Evolutionary conservation across 2,329 filamentous ascomycete genomes (phyloP).

Genomic region (Curvularia eragrostidis): DNA sequence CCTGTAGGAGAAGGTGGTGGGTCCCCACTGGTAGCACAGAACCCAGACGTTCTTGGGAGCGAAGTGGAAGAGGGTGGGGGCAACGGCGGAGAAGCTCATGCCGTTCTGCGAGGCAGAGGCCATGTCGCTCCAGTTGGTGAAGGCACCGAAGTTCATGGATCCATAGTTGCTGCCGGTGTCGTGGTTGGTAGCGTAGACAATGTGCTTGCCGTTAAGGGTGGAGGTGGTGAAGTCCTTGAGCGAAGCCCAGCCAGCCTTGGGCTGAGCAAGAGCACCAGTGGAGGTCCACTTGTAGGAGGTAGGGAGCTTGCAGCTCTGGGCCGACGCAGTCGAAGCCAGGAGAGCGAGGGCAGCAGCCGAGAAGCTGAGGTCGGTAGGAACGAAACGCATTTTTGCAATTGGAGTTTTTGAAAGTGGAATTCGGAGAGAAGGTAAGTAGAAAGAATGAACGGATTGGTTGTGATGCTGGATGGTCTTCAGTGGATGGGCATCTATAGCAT

Average conservation of each 20-base stretch:
- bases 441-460: conserved; percentile 1
- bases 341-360: conserved; percentile 17
- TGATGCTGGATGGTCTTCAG: background rate
- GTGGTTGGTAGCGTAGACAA: conserved; percentile 65
- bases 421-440: background rate
- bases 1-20: conserved; percentile 65
- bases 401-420: conserved; percentile 3
- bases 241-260: conserved; percentile 61
- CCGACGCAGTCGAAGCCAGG: conserved; percentile 21
- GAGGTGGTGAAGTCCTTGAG: conserved; percentile 69
- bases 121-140: conserved; percentile 63
- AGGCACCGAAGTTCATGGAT: conserved; percentile 65
- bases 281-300: conserved; percentile 64
- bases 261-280: conserved; percentile 58
- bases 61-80: conserved; percentile 70
- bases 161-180: conserved; percentile 57
- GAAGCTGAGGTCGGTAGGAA: conserved; percentile 11
- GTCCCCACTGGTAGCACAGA: conserved; percentile 71
- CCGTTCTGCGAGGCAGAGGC: conserved; percentile 59
- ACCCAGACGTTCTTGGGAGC: conserved; percentile 67
- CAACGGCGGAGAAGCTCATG: conserved; percentile 59
- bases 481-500: conserved; percentile 4
- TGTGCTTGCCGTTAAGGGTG: conserved; percentile 63
- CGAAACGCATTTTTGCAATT: conserved; percentile 16
- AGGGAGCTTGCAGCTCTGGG: conserved; percentile 58